Conservation (phyloP, 768 basidiomycete species). For the Butyriboletus loyo region DNA sequence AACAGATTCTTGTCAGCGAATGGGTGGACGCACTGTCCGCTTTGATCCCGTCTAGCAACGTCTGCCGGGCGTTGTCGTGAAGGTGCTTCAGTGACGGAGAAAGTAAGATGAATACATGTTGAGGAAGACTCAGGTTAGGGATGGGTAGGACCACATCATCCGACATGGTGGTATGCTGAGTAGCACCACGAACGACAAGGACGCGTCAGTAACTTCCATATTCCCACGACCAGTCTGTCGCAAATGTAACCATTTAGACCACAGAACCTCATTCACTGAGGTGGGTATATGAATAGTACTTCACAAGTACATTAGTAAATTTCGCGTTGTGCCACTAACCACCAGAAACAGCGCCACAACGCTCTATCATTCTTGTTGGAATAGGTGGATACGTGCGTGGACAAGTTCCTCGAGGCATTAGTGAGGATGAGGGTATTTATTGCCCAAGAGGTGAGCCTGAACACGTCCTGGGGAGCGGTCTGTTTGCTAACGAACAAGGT, state of each 20-base stretch:
- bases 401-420: slow-evolving; percentile 91
- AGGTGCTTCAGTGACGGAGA: slow-evolving; percentile 57
- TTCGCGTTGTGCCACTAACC: no score
- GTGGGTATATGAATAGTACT: no score
- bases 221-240: slow-evolving; percentile 19
- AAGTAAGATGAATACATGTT: slow-evolving; percentile 73
- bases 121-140: slow-evolving; percentile 80
- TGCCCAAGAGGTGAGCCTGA: slow-evolving; percentile 69
- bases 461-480: neutral
- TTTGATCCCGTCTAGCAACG: slow-evolving; percentile 73
- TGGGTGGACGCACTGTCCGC: slow-evolving; percentile 46
- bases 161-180: slow-evolving; percentile 50
- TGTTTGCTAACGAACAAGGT: neutral
- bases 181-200: neutral
- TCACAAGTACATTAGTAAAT: no score
- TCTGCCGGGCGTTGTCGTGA: slow-evolving; percentile 62
- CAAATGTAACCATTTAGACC: no score
- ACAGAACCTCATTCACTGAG: no score
- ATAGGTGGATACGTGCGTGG: slow-evolving; percentile 83
- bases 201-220: slow-evolving; percentile 18
- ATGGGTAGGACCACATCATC: slow-evolving; percentile 83
- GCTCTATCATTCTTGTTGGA: slow-evolving; percentile 84
- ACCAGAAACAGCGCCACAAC: no score
- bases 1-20: neutral
- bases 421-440: slow-evolving; percentile 91